phyloP scores from a whole-genome alignment of 805 yeast species.

The Teunomyces cretensis region DNA sequence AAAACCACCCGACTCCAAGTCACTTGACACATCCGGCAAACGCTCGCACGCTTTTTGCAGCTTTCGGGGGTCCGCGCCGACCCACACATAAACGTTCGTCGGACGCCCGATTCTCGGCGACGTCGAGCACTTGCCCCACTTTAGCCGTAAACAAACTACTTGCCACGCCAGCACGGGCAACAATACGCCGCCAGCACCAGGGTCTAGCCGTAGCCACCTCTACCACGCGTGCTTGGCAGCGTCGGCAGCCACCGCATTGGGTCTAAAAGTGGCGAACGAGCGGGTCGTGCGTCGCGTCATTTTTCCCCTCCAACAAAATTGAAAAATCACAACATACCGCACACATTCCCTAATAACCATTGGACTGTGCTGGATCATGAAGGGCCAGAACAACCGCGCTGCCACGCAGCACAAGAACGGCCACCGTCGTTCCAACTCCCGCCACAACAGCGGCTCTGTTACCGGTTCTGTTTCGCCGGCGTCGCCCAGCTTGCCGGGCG shows the following conservation, averaged over 20 bases:
- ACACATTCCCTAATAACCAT: background rate
- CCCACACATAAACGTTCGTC: too few relatives aligned
- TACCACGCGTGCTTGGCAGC: too few relatives aligned
- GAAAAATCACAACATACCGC: constrained; percentile 2
- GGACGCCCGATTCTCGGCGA: too few relatives aligned
- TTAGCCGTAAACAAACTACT: too few relatives aligned
- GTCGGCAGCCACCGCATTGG: background rate
- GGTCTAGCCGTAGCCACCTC: too few relatives aligned
- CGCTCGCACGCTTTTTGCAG: too few relatives aligned
- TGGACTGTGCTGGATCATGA: constrained; percentile 14
- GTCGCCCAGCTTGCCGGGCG: constrained; percentile 3
- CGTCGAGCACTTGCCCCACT: too few relatives aligned
- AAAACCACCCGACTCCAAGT: too few relatives aligned
- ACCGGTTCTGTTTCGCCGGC: constrained; percentile 1
- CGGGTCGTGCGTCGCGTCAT: background rate
- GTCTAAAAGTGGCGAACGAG: background rate
- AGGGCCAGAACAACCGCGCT: constrained; percentile 21
- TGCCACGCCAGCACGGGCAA: too few relatives aligned
- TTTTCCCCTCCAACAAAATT: constrained; percentile 4
- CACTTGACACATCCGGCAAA: too few relatives aligned
- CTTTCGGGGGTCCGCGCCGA: too few relatives aligned
- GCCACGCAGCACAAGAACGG: constrained; percentile 16
- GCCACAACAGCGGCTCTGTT: constrained; percentile 9
- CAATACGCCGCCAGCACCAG: too few relatives aligned
- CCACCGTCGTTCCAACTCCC: constrained; percentile 25